phyloP scores from a whole-genome alignment of 2,329 filamentous ascomycete species.

The Zasmidium angulare region DNA sequence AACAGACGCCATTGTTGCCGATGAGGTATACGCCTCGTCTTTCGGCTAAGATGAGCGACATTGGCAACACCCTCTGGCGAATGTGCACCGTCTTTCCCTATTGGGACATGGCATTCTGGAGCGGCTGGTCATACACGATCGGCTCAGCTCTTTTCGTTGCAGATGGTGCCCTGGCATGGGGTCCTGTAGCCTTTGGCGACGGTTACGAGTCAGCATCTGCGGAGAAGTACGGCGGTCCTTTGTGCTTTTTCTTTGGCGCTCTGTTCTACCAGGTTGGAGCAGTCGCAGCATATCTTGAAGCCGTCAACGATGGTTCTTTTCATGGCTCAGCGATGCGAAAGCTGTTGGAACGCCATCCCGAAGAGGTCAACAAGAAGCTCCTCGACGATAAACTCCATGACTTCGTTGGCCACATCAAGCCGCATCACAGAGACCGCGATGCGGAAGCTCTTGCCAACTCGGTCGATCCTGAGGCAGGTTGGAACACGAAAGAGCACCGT shows the following conservation, averaged over 20 bases:
- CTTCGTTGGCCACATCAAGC: constrained; percentile 15
- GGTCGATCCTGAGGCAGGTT: constrained; percentile 21
- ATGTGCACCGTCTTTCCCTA: constrained; percentile 32
- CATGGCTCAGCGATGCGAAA: constrained; percentile 29
- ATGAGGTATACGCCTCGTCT: constrained; percentile 17
- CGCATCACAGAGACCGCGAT: constrained; percentile 8
- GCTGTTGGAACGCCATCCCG: constrained; percentile 25
- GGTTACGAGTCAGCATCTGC: constrained; percentile 16
- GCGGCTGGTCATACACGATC: constrained; percentile 27
- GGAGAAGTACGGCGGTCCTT: constrained; percentile 21
- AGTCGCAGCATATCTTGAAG: constrained; percentile 30
- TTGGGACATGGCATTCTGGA: constrained; percentile 34
- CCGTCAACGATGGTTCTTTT: constrained; percentile 33
- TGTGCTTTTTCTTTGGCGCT: constrained; percentile 30
- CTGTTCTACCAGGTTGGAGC: constrained; percentile 32
- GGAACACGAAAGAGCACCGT: constrained; percentile 19
- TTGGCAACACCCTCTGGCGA: constrained; percentile 11
- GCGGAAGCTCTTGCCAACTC: neutral
- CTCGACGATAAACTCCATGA: constrained; percentile 29
- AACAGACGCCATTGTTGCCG: constrained; percentile 11
- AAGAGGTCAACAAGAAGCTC: constrained; percentile 27
- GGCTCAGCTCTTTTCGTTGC: constrained; percentile 31
- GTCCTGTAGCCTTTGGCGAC: constrained; percentile 20
- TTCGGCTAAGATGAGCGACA: constrained; percentile 10
- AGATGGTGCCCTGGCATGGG: constrained; percentile 26